phyloP scores from a whole-genome alignment of 2,329 filamentous ascomycete species.

The Penicillium sp. region DNA sequence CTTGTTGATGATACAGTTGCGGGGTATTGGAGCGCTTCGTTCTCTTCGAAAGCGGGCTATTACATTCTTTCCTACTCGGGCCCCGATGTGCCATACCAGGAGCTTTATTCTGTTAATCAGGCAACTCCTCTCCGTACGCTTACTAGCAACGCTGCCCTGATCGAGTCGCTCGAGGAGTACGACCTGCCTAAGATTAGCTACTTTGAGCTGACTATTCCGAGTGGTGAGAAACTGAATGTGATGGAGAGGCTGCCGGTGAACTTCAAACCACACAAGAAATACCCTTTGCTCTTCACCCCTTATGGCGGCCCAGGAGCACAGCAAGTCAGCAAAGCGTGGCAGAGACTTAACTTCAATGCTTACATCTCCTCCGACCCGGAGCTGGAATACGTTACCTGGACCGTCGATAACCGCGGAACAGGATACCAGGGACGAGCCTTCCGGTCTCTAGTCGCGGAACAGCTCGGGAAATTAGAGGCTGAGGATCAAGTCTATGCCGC shows the following conservation, averaged over 20 bases:
- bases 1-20: conserved; percentile 66
- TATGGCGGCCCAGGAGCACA: conserved; percentile 72
- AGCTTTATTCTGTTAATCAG: conserved; percentile 64
- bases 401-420: conserved; percentile 71
- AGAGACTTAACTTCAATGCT: conserved; percentile 61
- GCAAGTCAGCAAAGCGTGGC: conserved; percentile 63
- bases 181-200: conserved; percentile 68
- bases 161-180: conserved; percentile 62
- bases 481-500: conserved; percentile 72
- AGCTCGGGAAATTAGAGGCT: conserved; percentile 67
- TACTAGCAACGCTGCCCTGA: conserved; percentile 63
- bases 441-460: conserved; percentile 61
- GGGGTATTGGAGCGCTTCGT: conserved; percentile 68
- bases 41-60: conserved; percentile 66
- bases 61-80: conserved; percentile 70
- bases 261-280: conserved; percentile 66
- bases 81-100: conserved; percentile 71
- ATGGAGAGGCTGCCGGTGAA: conserved; percentile 69
- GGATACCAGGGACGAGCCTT: conserved; percentile 68
- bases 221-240: conserved; percentile 66
- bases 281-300: conserved; percentile 69
- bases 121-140: conserved; percentile 62
- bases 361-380: conserved; percentile 72
- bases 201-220: conserved; percentile 65
- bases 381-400: conserved; percentile 70